Evolutionary conservation across 345 rosid species (phyloP), one percentile per base, ranked within the genome.

Genomic region (Dimocarpus longan): DNA sequence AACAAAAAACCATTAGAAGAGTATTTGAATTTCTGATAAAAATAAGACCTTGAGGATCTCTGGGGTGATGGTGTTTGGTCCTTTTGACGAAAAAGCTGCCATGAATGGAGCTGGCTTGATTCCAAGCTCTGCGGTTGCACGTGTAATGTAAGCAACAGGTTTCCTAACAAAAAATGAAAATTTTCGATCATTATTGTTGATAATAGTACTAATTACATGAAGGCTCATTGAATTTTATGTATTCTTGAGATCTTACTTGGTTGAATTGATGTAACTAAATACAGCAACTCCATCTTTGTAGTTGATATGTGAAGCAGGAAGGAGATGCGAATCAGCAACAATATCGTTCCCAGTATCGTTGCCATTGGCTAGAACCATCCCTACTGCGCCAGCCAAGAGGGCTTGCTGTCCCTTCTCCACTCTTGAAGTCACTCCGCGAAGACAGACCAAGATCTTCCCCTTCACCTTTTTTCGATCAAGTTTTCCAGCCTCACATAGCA

Each of bases 21-120:
- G 37, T 15, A 66, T 0, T 5, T 37, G 24, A 39, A 24, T 59
- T 77, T 28, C 57, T 39, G 64, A 54, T 44, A 68, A 66, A 64
- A 6, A 59, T 0, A 57, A 32, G 8, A 91, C 93, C 90, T 91
- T 95, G 4, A 93, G 86, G 74, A 95, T 92, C 75, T 86, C 82
- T 0, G 98, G 90, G 18, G 85, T 88, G 18, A 93, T 71, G 1
- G 52, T 71, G 80, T 85, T 95, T 0, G 98, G 98, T 54, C 98
- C 98, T 10, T 78, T 84, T 0, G 98, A 95, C 48, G 98, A 95
- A 82, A 95, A 95, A 0, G 91, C 82, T 39, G 97, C 97, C 97
- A 93, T 87, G 59, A 83, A 56, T 6, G 98, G 98, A 1, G 97
- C 88, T 48, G 93, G 97, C 77, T 85, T 89, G 50, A 68, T 69